Base-by-base conservation (phyloP, 306 rosid genomes). In the Dryas drummondii region DNA sequence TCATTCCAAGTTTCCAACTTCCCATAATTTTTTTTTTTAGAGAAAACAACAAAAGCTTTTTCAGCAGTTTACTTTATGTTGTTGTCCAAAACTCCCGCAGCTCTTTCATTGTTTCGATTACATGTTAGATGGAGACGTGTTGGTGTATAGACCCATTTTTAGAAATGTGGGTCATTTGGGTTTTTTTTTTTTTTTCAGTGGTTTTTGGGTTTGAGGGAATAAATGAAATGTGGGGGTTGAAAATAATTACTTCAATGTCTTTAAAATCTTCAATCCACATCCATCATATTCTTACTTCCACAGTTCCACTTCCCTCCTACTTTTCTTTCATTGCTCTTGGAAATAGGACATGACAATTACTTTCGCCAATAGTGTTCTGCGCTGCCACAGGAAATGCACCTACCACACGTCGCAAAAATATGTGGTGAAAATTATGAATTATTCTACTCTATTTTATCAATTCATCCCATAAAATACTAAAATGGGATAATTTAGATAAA, bases 41-140 rank as follows among this genome's bases (percentile, higher is more conserved):
- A 63, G 1, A 32, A 27, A 16, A 47, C 9, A 62, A 32, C 37
- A 3, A 15, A 44, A 7, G 75, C 27, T 13, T 10, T 10, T 42
- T 5, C 54, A 10, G 6, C 6, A 19, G 41, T 54, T 32, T 12
- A 53, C 2, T 59, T 44, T 52, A 5, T 50, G 47, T 73, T 40
- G 8, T 68, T 74, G 66, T 54, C 69, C 51, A 19, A 58, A 66
- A 14, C 53, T 49, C 46, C 70, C 8, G 71, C 8, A 66, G 47
- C 71, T 71, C 42, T 63, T 63, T 41, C 68, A 7, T 3, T 17
- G 19, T 9, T 75, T 80, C 66, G 37, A 72, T 76, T 66, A 62
- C 85, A 79, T 84, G 79, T 79, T 85, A 63, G 82, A 82, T 84
- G 77, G 80, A 82, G 86, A 77, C 78, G 75, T 44, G 73, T 66